Percentiles rank a stretch among this genome's conserved stretches.
Evolutionary conservation across 371 early-diverging fungal species (phyloP).

Genomic region (Mucor lusitanicus): DNA sequence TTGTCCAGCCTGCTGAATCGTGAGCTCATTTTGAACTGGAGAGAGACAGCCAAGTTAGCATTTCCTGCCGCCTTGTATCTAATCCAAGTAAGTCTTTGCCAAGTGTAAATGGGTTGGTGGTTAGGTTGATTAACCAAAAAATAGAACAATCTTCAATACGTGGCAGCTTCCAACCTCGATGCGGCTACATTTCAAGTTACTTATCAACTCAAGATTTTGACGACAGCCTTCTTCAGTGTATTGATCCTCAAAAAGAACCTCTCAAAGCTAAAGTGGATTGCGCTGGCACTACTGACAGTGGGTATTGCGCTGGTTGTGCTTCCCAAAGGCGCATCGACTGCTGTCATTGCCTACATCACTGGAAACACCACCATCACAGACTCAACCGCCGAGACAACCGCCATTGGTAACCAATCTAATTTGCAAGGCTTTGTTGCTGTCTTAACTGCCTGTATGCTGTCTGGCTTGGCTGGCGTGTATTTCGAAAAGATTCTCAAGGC

Average conservation of each 20-base stretch:
- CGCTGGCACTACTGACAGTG: conserved; percentile 74
- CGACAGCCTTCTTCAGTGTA: conserved; percentile 91
- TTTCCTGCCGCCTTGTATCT: conserved; percentile 88
- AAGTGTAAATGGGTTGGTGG: background rate
- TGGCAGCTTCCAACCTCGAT: conserved; percentile 81
- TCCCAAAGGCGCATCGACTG: conserved; percentile 28
- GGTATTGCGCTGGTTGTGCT: conserved; percentile 87
- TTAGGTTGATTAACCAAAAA: background rate
- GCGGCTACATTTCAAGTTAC: conserved; percentile 94
- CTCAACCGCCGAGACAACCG: background rate
- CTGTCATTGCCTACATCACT: conserved; percentile 4
- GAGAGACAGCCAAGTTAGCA: conserved; percentile 52
- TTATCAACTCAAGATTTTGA: conserved; percentile 92
- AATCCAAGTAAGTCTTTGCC: conserved; percentile 55
- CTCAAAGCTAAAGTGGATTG: conserved; percentile 71
- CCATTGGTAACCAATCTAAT: conserved; percentile 46
- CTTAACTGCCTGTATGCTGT: conserved; percentile 81
- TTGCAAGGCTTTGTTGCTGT: conserved; percentile 64
- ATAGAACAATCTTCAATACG: conserved; percentile 87
- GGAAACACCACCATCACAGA: conserved; percentile 6
- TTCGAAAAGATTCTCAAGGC: conserved; percentile 94
- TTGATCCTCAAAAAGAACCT: conserved; percentile 68
- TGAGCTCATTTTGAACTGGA: conserved; percentile 30
- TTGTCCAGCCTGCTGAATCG: conserved; percentile 16
- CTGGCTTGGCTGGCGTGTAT: conserved; percentile 94